Evolutionary conservation across 306 rosid genomes (phyloP).

Genomic region (Malus asiatica): DNA sequence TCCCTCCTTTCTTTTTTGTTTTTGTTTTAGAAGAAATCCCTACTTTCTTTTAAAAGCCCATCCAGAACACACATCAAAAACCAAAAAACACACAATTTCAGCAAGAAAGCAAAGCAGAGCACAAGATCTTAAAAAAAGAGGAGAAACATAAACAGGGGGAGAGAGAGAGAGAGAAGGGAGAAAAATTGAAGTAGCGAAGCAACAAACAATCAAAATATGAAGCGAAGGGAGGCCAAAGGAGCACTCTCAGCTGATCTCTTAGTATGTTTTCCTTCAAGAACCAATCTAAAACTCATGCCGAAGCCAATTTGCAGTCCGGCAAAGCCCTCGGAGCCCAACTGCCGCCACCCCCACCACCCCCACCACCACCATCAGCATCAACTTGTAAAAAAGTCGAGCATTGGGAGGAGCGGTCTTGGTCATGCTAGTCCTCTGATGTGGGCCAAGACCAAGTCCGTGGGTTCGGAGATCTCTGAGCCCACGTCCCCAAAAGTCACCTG

Average conservation of each 20-base stretch:
- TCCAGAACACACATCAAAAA: slow-evolving; percentile 7
- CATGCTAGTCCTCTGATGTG: slow-evolving; percentile 64
- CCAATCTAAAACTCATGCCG: slow-evolving; percentile 63
- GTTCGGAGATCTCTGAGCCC: slow-evolving; percentile 61
- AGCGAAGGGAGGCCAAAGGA: slow-evolving; percentile 45
- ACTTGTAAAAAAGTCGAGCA: slow-evolving; percentile 38
- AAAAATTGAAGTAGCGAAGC: neutral
- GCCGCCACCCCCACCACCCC: neutral
- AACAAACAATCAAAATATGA: slow-evolving; percentile 20
- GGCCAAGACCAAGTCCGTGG: slow-evolving; percentile 63
- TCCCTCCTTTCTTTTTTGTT: slow-evolving; percentile 30
- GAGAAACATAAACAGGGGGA: neutral
- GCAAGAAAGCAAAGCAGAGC: neutral
- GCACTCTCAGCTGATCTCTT: slow-evolving; percentile 65
- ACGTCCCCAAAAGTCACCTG: slow-evolving; percentile 93
- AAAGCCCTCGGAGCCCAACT: slow-evolving; percentile 42
- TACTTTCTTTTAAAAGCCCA: slow-evolving; percentile 43
- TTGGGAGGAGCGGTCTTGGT: slow-evolving; percentile 24
- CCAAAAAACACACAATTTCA: neutral
- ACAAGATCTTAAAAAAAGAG: slow-evolving; percentile 25
- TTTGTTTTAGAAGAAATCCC: neutral
- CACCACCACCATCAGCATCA: slow-evolving; percentile 16
- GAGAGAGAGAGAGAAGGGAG: neutral
- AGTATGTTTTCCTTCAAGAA: slow-evolving; percentile 84
- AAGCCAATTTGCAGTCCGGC: slow-evolving; percentile 88